phyloP scores from a whole-genome alignment of 1,139 yeast species.

The Pichia sp. region DNA sequence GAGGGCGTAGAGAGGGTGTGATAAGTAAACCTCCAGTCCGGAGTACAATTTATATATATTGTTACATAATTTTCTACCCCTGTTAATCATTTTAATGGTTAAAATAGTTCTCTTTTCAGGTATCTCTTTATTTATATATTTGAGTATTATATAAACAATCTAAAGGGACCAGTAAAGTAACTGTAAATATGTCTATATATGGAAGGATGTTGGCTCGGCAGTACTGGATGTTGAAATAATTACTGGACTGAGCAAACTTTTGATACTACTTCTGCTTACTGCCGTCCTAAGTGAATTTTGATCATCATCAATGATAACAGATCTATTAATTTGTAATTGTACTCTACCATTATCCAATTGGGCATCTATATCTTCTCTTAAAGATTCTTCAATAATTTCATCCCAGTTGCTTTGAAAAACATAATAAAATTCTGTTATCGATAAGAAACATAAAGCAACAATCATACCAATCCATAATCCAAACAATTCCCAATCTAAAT shows the following conservation, averaged over 20 bases:
- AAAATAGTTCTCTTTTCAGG: no score
- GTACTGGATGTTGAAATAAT: background rate
- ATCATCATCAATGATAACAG: slow-evolving; percentile 7
- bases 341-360: background rate
- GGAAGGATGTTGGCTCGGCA: background rate
- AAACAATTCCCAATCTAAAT: slow-evolving; percentile 25
- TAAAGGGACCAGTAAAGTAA: no score
- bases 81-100: no score
- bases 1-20: no score
- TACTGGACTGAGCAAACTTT: slow-evolving; percentile 23
- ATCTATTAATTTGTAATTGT: background rate
- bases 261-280: slow-evolving; percentile 12
- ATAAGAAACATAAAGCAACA: slow-evolving; percentile 36
- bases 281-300: background rate
- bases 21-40: no score
- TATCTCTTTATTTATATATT: no score
- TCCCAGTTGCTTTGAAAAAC: slow-evolving; percentile 54
- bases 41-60: no score
- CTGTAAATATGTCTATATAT: background rate
- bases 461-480: slow-evolving; percentile 48
- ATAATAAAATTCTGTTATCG: slow-evolving; percentile 41
- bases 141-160: no score
- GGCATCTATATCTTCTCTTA: slow-evolving; percentile 24
- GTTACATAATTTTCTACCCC: no score
- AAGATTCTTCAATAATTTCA: slow-evolving; percentile 33